These are phyloP conservation scores for Calocybe gangraenosa DNA, from an alignment of 768 basidiomycete species.

Conservation along the genomic window DNA sequence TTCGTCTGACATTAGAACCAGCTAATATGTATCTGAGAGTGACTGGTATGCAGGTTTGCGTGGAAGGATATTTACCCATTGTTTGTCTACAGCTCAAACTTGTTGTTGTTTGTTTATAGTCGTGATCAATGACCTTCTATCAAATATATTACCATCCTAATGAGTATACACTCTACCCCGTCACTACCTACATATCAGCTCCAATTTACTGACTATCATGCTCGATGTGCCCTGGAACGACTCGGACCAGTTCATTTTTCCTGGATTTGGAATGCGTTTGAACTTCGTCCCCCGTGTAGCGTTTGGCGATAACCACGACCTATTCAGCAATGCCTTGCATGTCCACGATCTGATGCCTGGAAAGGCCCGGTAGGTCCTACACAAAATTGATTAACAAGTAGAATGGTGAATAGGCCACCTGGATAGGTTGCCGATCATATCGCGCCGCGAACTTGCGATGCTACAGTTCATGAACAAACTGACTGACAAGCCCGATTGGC, in stretches of 20 bases:
- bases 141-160: too few relatives aligned
- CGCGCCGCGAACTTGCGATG: slow-evolving; percentile 18
- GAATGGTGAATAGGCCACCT: not conserved
- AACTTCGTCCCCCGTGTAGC: slow-evolving; percentile 5
- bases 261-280: slow-evolving; percentile 12
- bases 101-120: too few relatives aligned
- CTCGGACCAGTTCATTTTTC: too few relatives aligned
- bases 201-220: too few relatives aligned
- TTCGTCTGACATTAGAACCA: slow-evolving; percentile 61
- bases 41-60: too few relatives aligned
- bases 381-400: not conserved
- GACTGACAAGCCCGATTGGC: slow-evolving; percentile 17
- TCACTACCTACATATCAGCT: too few relatives aligned
- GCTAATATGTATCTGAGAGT: slow-evolving; percentile 12
- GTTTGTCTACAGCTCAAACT: too few relatives aligned
- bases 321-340: slow-evolving; percentile 10
- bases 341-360: not conserved
- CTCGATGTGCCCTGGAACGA: too few relatives aligned
- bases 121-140: too few relatives aligned
- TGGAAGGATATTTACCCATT: too few relatives aligned
- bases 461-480: slow-evolving; percentile 16
- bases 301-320: not conserved
- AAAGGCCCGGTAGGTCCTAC: slow-evolving; percentile 1
- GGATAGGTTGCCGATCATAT: slow-evolving; percentile 11
- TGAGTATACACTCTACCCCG: too few relatives aligned